A percentile compares a stretch with the other conserved stretches of the same genome.
phyloP scores from a whole-genome alignment of 208 protist species.

The Wallacemonas sp. region DNA sequence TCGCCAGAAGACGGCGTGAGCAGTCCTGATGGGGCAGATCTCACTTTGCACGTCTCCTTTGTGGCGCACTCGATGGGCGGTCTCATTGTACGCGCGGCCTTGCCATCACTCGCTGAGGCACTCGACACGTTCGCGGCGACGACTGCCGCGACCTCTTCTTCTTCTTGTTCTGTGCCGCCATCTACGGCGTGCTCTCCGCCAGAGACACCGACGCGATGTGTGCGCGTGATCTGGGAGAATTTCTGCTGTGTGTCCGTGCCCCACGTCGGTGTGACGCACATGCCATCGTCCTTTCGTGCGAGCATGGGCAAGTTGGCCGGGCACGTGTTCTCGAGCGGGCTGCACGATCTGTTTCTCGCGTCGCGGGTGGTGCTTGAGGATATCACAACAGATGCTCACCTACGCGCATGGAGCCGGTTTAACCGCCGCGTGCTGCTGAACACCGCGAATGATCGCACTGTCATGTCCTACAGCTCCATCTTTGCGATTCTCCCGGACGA shows the following conservation, averaged over 20 bases:
- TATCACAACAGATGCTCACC: conserved; percentile 23
- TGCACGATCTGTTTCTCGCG: conserved; percentile 48
- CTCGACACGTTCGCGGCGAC: not conserved
- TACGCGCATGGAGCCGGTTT: conserved; percentile 29
- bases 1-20: too few species aligned
- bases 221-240: conserved; percentile 39
- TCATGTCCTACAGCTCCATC: conserved; percentile 47
- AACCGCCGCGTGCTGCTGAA: conserved; percentile 33
- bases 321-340: conserved; percentile 25
- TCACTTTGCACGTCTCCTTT: conserved; percentile 46
- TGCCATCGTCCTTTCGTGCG: conserved; percentile 33
- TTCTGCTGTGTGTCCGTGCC: conserved; percentile 57
- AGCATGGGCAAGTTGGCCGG: conserved; percentile 30
- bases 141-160: too few species aligned
- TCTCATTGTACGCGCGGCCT: conserved; percentile 53
- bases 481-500: conserved; percentile 24
- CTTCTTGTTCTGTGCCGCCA: too few species aligned
- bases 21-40: too few species aligned
- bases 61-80: conserved; percentile 67
- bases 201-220: not conserved
- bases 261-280: conserved; percentile 47
- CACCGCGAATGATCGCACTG: conserved; percentile 36
- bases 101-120: conserved; percentile 31
- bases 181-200: not conserved
- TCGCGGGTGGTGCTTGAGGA: conserved; percentile 18